Conservation (phyloP, 1,284 basidiomycete genomes). For the Heterobasidion occidentale region DNA sequence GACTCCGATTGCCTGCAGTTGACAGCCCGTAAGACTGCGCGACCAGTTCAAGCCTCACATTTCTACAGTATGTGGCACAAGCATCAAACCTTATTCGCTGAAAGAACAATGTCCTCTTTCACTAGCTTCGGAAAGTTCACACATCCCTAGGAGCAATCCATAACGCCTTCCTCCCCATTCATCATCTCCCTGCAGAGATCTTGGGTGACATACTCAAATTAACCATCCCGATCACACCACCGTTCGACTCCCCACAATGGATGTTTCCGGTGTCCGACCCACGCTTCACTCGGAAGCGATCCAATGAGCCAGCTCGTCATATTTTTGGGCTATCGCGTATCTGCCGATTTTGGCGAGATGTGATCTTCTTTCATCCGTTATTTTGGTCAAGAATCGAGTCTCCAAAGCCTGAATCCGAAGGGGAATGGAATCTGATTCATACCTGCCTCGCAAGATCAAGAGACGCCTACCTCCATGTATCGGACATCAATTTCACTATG, state of each 20-base stretch:
- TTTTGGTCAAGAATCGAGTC: too few relatives aligned
- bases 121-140: neutral
- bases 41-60: too few relatives aligned
- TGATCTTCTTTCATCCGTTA: too few relatives aligned
- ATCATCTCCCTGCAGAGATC: neutral
- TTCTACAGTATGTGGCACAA: too few relatives aligned
- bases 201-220: neutral
- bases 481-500: too few relatives aligned
- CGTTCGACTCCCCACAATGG: neutral
- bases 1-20: too few relatives aligned
- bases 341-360: neutral
- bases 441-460: too few relatives aligned
- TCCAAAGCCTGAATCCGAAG: too few relatives aligned
- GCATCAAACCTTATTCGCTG: too few relatives aligned
- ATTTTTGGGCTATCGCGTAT: neutral
- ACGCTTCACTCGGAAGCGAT: neutral
- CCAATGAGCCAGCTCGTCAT: neutral
- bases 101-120: neutral
- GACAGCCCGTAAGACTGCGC: too few relatives aligned
- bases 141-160: neutral
- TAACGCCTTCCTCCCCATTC: neutral
- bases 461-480: too few relatives aligned
- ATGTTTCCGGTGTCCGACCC: neutral
- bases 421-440: too few relatives aligned
- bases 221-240: neutral